Evolutionary conservation across 768 basidiomycete genomes (phyloP).

Genomic region (Lactarius akahatsu): DNA sequence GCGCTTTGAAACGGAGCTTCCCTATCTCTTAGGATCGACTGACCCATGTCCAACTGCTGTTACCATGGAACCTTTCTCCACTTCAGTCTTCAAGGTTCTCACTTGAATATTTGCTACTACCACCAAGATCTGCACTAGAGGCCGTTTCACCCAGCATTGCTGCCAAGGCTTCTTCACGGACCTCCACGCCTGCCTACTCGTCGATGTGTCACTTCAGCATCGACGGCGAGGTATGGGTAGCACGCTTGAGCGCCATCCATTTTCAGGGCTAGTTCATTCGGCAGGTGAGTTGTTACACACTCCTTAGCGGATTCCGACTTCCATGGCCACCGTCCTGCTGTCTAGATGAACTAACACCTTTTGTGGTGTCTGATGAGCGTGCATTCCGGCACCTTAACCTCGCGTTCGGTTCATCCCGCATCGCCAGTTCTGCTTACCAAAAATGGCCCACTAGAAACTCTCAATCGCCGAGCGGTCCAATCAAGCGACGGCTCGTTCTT

Average conservation of each 20-base stretch:
- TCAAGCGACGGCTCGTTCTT: no score
- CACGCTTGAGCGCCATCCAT: constrained; percentile 88
- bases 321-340: constrained; percentile 87
- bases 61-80: constrained; percentile 87
- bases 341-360: constrained; percentile 86
- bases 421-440: constrained; percentile 73
- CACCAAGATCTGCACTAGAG: constrained; percentile 87
- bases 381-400: constrained; percentile 57
- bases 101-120: constrained; percentile 88
- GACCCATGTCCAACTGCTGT: constrained; percentile 85
- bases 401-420: constrained; percentile 69
- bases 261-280: constrained; percentile 90
- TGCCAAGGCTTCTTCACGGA: constrained; percentile 77
- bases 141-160: constrained; percentile 71
- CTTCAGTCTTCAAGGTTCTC: constrained; percentile 86
- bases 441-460: constrained; percentile 73
- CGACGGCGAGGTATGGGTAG: constrained; percentile 82
- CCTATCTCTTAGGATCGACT: no score
- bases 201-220: constrained; percentile 68
- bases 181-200: constrained; percentile 79
- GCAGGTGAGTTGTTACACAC: constrained; percentile 89
- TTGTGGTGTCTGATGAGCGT: constrained; percentile 83
- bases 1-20: no score
- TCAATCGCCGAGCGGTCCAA: constrained; percentile 51
- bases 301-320: constrained; percentile 85